Evolutionary conservation across 495 filamentous ascomycete species (phyloP), one percentile per base, ranked within the genome.

Genomic region (Aspergillus cavernicola): DNA sequence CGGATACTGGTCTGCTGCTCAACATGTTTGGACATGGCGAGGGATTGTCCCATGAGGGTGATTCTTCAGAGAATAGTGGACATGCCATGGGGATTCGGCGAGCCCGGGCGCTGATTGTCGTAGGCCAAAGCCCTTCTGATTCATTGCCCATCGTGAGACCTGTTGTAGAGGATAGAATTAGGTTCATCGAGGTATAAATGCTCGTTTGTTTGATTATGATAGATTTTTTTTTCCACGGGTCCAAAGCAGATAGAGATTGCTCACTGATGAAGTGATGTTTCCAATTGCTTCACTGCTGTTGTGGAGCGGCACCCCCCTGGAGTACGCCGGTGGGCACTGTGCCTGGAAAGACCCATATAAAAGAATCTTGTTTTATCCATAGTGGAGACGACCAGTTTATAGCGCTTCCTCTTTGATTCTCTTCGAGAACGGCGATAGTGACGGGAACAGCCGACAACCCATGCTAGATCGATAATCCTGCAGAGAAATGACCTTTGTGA

Each of bases 91-190:
- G 28, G 2, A 46, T 46, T n/a, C 28, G 35, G n/a, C 24, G 43
- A 13, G 43, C 43, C 5, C 24, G 43, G 11, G 28, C 28, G 28
- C 15, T 23, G 29, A 46, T n/a, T 35, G 18, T 46, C 15, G 43
- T 46, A 11, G 43, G 29, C 28, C 28, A 33, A 16, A 46, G 15
- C 11, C 43, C 29, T 1, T 6, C 13, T 6, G 43, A 46, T 19
- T 46, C 43, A 22, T 23, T 46, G 18, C 43, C 43, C 1, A 46
- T 46, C 9, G 43, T 46, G 43, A 29, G 19, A n/a, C 43, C 43
- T 35, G 19, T 46, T 32, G 28, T 46, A 46, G 43, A 46, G 16
- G 28, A 35, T 46, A 46, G 43, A 46, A 46, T 46, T 9, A 35
- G 29, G 11, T 46, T 46, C n/a, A 28, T 41, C 6, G 38, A 19